Evolutionary conservation across 2,329 filamentous ascomycete genomes (phyloP).

Genomic region (Ophiostoma sp.): DNA sequence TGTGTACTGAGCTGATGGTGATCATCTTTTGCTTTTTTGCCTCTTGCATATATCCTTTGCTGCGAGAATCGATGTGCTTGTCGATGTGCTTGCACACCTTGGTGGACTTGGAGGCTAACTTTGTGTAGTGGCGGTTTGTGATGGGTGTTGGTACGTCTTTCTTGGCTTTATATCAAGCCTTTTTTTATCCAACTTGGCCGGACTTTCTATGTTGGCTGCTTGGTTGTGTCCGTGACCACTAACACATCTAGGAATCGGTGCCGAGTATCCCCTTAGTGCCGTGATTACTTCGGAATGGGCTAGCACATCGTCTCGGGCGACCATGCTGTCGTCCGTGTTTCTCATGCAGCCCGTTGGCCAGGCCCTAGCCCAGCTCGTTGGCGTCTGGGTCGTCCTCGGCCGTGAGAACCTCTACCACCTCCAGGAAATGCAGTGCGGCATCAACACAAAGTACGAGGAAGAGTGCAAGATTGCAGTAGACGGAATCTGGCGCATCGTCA

Average conservation of each 20-base stretch:
- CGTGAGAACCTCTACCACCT: slow-evolving; percentile 41
- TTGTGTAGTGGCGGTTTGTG: slow-evolving; percentile 47
- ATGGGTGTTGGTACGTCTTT: slow-evolving; percentile 43
- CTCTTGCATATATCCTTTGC: not conserved
- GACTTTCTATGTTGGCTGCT: not conserved
- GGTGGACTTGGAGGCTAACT: not conserved
- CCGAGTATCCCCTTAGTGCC: slow-evolving; percentile 62
- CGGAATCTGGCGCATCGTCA: slow-evolving; percentile 61
- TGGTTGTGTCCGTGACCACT: slow-evolving; percentile 12
- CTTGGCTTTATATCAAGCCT: not conserved
- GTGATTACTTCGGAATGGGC: slow-evolving; percentile 64
- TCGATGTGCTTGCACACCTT: not conserved
- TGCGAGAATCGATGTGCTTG: not conserved
- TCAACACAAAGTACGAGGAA: slow-evolving; percentile 41
- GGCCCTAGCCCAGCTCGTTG: slow-evolving; percentile 58
- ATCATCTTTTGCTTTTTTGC: not conserved
- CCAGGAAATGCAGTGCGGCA: slow-evolving; percentile 44
- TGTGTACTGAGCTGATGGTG: not conserved
- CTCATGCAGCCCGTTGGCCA: slow-evolving; percentile 66
- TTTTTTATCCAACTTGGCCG: not conserved
- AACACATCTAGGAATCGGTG: slow-evolving; percentile 51
- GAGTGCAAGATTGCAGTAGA: slow-evolving; percentile 49
- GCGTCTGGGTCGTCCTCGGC: slow-evolving; percentile 48
- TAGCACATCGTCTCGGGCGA: slow-evolving; percentile 58
- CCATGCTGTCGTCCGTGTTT: slow-evolving; percentile 63